phyloP scores from a whole-genome alignment of 1,139 yeast genomes.

The Meyerozyma sp. region DNA sequence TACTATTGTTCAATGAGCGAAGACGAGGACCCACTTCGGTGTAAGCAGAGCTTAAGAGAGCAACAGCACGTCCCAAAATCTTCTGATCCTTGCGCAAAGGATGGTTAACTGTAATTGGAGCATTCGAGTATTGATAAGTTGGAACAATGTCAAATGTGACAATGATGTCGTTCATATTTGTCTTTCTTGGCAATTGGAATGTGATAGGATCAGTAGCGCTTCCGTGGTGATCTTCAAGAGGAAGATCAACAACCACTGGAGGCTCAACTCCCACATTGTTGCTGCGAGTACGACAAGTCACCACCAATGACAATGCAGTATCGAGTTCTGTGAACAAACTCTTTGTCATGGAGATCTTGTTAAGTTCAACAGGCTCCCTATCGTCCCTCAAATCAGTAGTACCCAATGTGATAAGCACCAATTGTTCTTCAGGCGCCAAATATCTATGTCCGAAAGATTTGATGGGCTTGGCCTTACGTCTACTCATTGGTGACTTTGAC shows the following conservation, averaged over 20 bases:
- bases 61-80: slow-evolving; percentile 83
- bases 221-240: slow-evolving; percentile 74
- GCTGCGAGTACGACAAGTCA: slow-evolving; percentile 46
- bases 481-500: slow-evolving; percentile 25
- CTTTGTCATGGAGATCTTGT: slow-evolving; percentile 68
- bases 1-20: slow-evolving; percentile 60
- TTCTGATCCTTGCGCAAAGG: slow-evolving; percentile 24
- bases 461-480: slow-evolving; percentile 40
- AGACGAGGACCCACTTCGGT: slow-evolving; percentile 68
- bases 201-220: slow-evolving; percentile 78
- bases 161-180: slow-evolving; percentile 49
- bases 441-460: slow-evolving; percentile 87
- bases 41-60: slow-evolving; percentile 57
- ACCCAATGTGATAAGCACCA: slow-evolving; percentile 78
- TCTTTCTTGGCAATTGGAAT: slow-evolving; percentile 54
- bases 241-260: slow-evolving; percentile 73
- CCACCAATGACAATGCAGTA: slow-evolving; percentile 76
- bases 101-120: slow-evolving; percentile 3
- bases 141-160: slow-evolving; percentile 86
- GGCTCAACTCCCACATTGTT: slow-evolving; percentile 50
- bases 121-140: slow-evolving; percentile 55
- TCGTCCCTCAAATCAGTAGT: slow-evolving; percentile 71
- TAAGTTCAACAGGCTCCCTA: slow-evolving; percentile 61
- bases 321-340: slow-evolving; percentile 80
- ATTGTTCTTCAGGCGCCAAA: slow-evolving; percentile 56